Conservation (phyloP, 2,329 filamentous ascomycete species). For the Paramyrothecium roridum region DNA sequence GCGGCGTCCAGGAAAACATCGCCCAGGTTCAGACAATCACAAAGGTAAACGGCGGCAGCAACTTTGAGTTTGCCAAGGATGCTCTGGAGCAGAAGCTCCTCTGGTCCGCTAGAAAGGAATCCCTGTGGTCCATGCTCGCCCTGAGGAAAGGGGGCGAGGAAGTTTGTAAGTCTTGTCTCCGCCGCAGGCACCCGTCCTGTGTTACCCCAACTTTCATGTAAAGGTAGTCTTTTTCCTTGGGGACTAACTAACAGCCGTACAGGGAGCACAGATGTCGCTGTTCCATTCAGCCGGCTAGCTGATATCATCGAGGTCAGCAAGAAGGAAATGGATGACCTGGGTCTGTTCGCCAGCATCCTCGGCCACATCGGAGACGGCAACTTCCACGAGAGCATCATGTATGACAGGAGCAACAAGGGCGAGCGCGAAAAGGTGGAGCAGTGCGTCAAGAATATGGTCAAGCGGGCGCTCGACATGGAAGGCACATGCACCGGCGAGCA, state of each 20-base stretch:
- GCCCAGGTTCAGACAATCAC: slow-evolving; percentile 65
- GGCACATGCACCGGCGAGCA: slow-evolving; percentile 91
- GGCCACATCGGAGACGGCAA: slow-evolving; percentile 94
- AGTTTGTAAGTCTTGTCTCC: slow-evolving; percentile 57
- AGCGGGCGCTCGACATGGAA: slow-evolving; percentile 89
- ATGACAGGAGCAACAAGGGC: slow-evolving; percentile 65
- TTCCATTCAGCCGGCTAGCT: slow-evolving; percentile 71
- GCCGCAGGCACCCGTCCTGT: not conserved
- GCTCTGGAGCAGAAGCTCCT: slow-evolving; percentile 69
- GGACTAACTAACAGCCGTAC: not conserved
- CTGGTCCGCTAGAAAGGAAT: slow-evolving; percentile 80
- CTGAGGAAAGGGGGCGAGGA: slow-evolving; percentile 63
- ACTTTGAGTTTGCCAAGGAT: slow-evolving; percentile 74
- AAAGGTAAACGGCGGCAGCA: slow-evolving; percentile 58
- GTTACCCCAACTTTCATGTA: not conserved
- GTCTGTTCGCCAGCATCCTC: slow-evolving; percentile 81
- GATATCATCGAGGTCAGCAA: slow-evolving; percentile 81
- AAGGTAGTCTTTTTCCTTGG: slow-evolving; percentile 2
- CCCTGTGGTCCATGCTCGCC: slow-evolving; percentile 79
- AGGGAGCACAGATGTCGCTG: slow-evolving; percentile 81
- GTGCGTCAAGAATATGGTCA: slow-evolving; percentile 87
- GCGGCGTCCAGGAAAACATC: slow-evolving; percentile 77
- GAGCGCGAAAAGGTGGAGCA: slow-evolving; percentile 74
- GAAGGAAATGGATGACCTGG: slow-evolving; percentile 82
- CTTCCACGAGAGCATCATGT: slow-evolving; percentile 92